Base-by-base conservation (phyloP, 2,329 filamentous ascomycete genomes). In the Dactylonectria macrodidyma region DNA sequence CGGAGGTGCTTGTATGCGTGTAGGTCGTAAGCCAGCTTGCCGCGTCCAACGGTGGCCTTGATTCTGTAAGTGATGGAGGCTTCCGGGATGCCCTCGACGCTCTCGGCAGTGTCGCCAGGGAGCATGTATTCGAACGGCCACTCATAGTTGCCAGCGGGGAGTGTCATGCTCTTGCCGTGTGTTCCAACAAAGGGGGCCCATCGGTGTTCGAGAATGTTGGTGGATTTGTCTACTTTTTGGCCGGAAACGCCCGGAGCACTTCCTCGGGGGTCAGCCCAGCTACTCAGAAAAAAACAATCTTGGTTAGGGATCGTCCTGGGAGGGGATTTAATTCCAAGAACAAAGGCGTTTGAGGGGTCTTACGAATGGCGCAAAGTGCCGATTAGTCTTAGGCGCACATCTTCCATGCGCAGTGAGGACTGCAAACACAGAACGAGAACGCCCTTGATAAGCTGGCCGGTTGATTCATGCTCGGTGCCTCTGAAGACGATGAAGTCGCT, bases 41-140 rank as follows among this genome's bases (percentile, higher is more conserved):
- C 93, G 66, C 95, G 86, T 52, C 92, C 93, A 58, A 98, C 91
- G 59, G 94, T 95, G 2, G 95, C 96, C 81, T 97, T 97, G 77
- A 99, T 86, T 72, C 93, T 91, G 82, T 98, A 99, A 55, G 94
- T 92, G 67, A 98, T 91, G 82, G 92, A 95, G 16, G 93, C 95
- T 74, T 97, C 93, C 63, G 89, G 87, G 64, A 98, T 85, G 3
- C 96, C 96, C 82, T 98, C 96, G 47, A 99, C 89, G 77, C 94
- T 97, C 86, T 98, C 96, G 19, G 94, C 89, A 26, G 87, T 90
- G 75, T 89, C 84, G 65, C 93, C 93, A 16, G 92, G 88, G n/a
- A 95, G 84, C 65, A 92, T 85, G 65, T 91, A 84, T 73, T 94
- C 90, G 78, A 96, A 95, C 0, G 92, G 92, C 83, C 92, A 95